A percentile compares a stretch with the other conserved stretches of the same genome.
Conservation (phyloP, 805 yeast species). For the Barnettozyma wickerhamii region DNA sequence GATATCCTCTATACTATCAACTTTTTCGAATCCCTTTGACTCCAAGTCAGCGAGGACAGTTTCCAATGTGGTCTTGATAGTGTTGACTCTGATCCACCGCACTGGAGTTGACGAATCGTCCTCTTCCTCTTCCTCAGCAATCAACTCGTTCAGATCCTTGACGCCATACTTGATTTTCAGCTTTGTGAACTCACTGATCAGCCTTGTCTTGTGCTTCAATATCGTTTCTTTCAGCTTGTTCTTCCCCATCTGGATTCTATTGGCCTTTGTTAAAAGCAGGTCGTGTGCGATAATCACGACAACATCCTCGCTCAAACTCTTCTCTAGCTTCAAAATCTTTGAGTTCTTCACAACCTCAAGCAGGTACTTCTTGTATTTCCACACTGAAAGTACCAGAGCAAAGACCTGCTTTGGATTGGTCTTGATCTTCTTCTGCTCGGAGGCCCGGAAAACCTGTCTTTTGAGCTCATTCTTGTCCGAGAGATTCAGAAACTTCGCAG, state of each 20-base stretch:
- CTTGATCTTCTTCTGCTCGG: slow-evolving; percentile 43
- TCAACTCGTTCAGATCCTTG: slow-evolving; percentile 45
- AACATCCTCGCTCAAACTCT: slow-evolving; percentile 47
- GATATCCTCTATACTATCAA: slow-evolving; percentile 41
- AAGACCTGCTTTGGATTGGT: slow-evolving; percentile 79
- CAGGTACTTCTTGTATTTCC: slow-evolving; percentile 65
- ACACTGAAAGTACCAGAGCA: slow-evolving; percentile 78
- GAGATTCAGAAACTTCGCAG: slow-evolving; percentile 7
- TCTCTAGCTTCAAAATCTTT: slow-evolving; percentile 53
- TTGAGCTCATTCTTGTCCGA: slow-evolving; percentile 8
- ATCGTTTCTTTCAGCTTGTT: slow-evolving; percentile 81
- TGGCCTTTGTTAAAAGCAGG: slow-evolving; percentile 64
- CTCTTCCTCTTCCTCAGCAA: slow-evolving; percentile 31
- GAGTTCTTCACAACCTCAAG: slow-evolving; percentile 60
- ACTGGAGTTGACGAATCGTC: slow-evolving; percentile 58
- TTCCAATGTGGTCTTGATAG: slow-evolving; percentile 42
- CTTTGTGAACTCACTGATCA: slow-evolving; percentile 77
- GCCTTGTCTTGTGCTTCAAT: slow-evolving; percentile 70
- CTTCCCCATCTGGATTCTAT: slow-evolving; percentile 86
- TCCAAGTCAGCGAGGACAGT: slow-evolving; percentile 31
- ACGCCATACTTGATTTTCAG: slow-evolving; percentile 72
- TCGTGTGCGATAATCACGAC: slow-evolving; percentile 76
- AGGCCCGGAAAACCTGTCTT: slow-evolving; percentile 39
- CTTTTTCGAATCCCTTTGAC: slow-evolving; percentile 36
- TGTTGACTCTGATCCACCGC: slow-evolving; percentile 76